Evolutionary conservation across 2,329 filamentous ascomycete species (phyloP), one percentile per base, ranked within the genome.

Genomic region (Dothideomycetes sp.): DNA sequence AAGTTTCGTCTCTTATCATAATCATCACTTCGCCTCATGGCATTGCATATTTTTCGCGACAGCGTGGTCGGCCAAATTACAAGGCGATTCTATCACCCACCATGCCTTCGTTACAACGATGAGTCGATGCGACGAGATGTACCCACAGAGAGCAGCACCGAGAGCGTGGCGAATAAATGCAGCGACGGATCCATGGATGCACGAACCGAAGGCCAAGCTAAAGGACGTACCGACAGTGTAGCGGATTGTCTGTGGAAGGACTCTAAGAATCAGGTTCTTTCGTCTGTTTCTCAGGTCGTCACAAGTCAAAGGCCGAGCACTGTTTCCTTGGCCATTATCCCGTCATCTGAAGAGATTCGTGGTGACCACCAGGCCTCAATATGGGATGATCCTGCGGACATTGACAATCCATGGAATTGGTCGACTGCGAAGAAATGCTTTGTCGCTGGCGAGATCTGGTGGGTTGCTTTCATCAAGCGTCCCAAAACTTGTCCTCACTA

Each of bases 321-420:
- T 32, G 11, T n/a, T n/a, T n/a, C n/a, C n/a, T n/a, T n/a, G n/a
- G n/a, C n/a, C n/a, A n/a, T n/a, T n/a, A n/a, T n/a, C n/a, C n/a
- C n/a, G n/a, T n/a, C n/a, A n/a, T n/a, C n/a, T n/a, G n/a, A n/a
- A n/a, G n/a, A n/a, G n/a, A n/a, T n/a, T n/a, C n/a, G n/a, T n/a
- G n/a, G n/a, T n/a, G n/a, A n/a, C n/a, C n/a, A n/a, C n/a, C n/a
- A n/a, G n/a, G n/a, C n/a, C n/a, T n/a, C n/a, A n/a, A n/a, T n/a
- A n/a, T n/a, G n/a, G n/a, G 71, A 76, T 45, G 73, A 77, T 47
- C 54, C 61, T 4, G n/a, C n/a, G n/a, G n/a, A n/a, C n/a, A n/a
- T 16, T 29, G 70, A 63, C 3, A 73, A 76, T 50, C 73, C 73
- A 1, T 66, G 73, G 47, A 75, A 75, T 53, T 75, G 71, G 72